Evolutionary conservation across 768 basidiomycete species (phyloP), one percentile per base, ranked within the genome.

Genomic region (Phallus indusiatus): DNA sequence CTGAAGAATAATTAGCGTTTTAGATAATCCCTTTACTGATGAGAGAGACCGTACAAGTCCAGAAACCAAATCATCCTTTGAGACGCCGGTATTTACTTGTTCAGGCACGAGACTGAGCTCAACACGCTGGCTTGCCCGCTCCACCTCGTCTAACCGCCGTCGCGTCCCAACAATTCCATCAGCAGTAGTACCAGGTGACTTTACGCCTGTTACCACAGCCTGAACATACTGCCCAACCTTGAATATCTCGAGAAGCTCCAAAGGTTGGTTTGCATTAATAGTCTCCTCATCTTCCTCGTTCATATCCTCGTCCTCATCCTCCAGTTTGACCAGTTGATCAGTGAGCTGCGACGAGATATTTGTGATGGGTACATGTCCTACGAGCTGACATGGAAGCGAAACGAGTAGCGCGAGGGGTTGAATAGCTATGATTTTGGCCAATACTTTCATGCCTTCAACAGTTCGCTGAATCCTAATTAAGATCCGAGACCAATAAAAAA

Each of bases 341-440:
- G 93, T 97, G 60, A 93, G 78, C 66, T 89, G 85, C 34, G 81
- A 72, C 14, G 93, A 90, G 60, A 98, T 80, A 70, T 94, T 86
- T 46, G 94, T 98, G 63, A 99, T 91, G 21, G 95, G 94, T 35
- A 98, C 79, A 72, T 99, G 93, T 9, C 82, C 96, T 64, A 90
- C 81, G 42, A 99, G 83, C 72, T 97, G 94, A 66, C 94, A 90
- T 17, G 96, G 95, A n/a, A 99, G 78, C 17, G 95, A 97, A 28
- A 98, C 76, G 60, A 98, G 80, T 60, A 99, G 79, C 49, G 91
- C 88, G 36, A 99, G 83, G 11, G 94, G 90, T 62, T 91, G 83
- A 55, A 98, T 81, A 24, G 87, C 81, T 64, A 90, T 79, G 54
- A 99, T 80, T 73, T 93, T 88, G n/a, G 85, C 86, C 36, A 98